Base-by-base conservation (phyloP, 331 rosid genomes). In the Saraca asoca region DNA sequence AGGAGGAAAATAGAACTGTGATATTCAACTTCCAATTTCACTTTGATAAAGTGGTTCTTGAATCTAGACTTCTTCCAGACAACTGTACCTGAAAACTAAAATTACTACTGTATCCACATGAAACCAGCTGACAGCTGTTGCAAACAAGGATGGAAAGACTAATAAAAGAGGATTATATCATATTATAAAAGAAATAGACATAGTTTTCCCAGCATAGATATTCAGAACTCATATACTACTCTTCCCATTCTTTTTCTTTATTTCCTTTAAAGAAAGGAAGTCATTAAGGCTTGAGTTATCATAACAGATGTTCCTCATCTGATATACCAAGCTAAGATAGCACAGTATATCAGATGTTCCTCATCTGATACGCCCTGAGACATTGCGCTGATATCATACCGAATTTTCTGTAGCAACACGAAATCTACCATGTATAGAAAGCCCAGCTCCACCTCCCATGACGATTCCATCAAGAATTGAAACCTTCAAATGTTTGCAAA, bases 381-480 rank as follows among this genome's bases (percentile, higher is more conserved):
- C 39, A 51, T 6, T 52, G 49, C 14, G 41, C 39, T 29, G 42
- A 35, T 56, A 73, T n/a, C 71, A 7, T 88, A 93, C 98, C 57
- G 98, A 78, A 50, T 88, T 93, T 80, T 90, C 97, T 17, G 96
- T 88, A 59, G 83, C 96, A 48, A 93, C 84, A 51, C 92, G 74
- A 75, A 88, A 90, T 84, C 92, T 90, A 63, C 98, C 97, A 67
- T 93, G 98, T 17, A 90, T 71, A 65, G 98, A 90, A 83, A 72
- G 88, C 49, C 98, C 97, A 17, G 96, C 96, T n/a, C 98, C 97
- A 81, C 98, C 98, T 71, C 98, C 98, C 97, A 93, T 90, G 68
- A 93, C 97, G 46, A 90, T 88, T 68, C 98, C 98, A 64, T 90
- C 64, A 62, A 90, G 96, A 68, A 93, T 81, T 69, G 98, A 93